phyloP scores from a whole-genome alignment of 164 flowering plant species.

The Amborella trichopoda region DNA sequence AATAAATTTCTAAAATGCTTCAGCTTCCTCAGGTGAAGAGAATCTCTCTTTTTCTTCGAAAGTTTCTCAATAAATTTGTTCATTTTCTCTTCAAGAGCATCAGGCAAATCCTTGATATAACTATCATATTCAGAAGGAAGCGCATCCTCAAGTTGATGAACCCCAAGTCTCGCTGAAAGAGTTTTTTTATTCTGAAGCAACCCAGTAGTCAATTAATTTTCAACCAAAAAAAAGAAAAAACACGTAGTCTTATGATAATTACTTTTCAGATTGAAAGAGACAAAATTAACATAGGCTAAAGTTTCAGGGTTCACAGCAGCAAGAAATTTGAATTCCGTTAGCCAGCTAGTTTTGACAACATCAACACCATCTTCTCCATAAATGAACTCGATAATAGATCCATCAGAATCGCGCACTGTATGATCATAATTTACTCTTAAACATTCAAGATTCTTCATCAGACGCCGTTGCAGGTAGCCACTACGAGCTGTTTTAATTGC shows the following conservation, averaged over 20 bases:
- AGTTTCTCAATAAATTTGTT: slow-evolving; percentile 17
- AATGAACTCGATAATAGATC: slow-evolving; percentile 71
- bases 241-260: too few relatives aligned
- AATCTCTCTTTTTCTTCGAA: slow-evolving; percentile 7
- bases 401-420: slow-evolving; percentile 96
- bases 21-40: slow-evolving; percentile 10
- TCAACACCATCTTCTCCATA: slow-evolving; percentile 99
- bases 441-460: slow-evolving; percentile 78
- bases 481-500: slow-evolving; percentile 99
- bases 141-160: slow-evolving; percentile 14
- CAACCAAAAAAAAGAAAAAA: too few relatives aligned
- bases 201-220: too few relatives aligned
- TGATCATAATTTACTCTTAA: slow-evolving; percentile 78
- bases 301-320: slow-evolving; percentile 29
- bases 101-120: slow-evolving; percentile 46
- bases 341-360: slow-evolving; percentile 62
- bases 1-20: slow-evolving; percentile 42
- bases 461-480: slow-evolving; percentile 95
- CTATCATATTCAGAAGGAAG: slow-evolving; percentile 15
- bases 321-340: slow-evolving; percentile 51
- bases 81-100: slow-evolving; percentile 29
- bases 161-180: slow-evolving; percentile 22
- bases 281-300: background rate
- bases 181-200: slow-evolving; percentile 64
- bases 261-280: too few relatives aligned